Conservation (phyloP, 2,329 filamentous ascomycete species). For the Sphaerostilbella broomeana region DNA sequence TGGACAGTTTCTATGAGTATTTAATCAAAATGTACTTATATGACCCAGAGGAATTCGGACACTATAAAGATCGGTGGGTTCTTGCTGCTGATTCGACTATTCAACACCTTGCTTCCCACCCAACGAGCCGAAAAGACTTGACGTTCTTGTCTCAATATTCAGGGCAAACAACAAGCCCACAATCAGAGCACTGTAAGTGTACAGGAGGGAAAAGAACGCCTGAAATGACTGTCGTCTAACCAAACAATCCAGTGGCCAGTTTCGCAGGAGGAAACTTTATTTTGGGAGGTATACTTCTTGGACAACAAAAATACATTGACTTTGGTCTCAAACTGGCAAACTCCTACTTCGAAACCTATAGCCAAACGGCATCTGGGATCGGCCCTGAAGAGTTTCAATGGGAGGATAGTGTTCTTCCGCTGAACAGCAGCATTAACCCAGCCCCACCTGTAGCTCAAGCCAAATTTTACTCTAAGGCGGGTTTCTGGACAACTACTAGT, state of each 20-base stretch:
- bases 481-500: conserved; percentile 61
- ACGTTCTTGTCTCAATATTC: conserved; percentile 62
- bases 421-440: conserved; percentile 34
- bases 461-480: conserved; percentile 57
- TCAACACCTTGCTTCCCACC: conserved; percentile 61
- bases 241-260: conserved; percentile 64
- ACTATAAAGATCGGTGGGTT: conserved; percentile 70
- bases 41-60: conserved; percentile 54
- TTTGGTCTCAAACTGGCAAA: conserved; percentile 68
- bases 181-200: conserved; percentile 44
- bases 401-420: conserved; percentile 37
- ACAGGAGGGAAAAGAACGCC: too few species aligned
- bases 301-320: conserved; percentile 58
- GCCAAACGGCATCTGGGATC: conserved; percentile 60
- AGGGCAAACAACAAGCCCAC: conserved; percentile 36
- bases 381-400: conserved; percentile 69
- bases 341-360: conserved; percentile 70
- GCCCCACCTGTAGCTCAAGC: conserved; percentile 38
- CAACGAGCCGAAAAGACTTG: conserved; percentile 58
- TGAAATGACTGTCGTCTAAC: too few species aligned
- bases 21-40: conserved; percentile 89
- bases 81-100: conserved; percentile 71
- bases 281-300: conserved; percentile 66
- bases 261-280: conserved; percentile 84
- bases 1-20: conserved; percentile 83